These are phyloP conservation scores for Cnidoscolus chayamansa DNA, from an alignment of 441 rosid genomes.

Conservation along the genomic window DNA sequence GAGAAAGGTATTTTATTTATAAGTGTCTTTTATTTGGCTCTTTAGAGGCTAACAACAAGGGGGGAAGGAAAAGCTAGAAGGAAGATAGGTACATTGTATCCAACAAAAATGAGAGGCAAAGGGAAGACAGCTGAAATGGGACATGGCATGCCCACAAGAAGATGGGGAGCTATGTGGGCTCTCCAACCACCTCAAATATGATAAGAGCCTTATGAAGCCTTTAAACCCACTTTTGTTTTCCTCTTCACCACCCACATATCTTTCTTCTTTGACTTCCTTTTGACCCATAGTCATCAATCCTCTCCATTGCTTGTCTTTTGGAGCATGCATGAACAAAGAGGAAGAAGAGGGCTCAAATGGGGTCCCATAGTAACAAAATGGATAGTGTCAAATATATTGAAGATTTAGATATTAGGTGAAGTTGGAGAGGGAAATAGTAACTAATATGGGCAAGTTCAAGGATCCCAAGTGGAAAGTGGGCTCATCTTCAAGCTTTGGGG, in stretches of 20 bases:
- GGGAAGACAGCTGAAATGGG: constrained; percentile 57
- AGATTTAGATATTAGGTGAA: constrained; percentile 36
- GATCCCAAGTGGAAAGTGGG: constrained; percentile 43
- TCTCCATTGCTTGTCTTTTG: constrained; percentile 31
- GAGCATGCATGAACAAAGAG: constrained; percentile 46
- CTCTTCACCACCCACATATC: constrained; percentile 16
- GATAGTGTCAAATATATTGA: constrained; percentile 29
- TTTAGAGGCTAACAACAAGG: not conserved
- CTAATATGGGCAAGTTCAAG: constrained; percentile 70
- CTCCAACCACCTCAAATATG: constrained; percentile 29
- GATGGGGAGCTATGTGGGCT: constrained; percentile 48
- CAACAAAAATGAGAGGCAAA: constrained; percentile 29
- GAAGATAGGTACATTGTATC: constrained; percentile 59
- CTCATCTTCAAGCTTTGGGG: constrained; percentile 24
- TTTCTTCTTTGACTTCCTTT: constrained; percentile 39
- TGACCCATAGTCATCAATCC: constrained; percentile 25
- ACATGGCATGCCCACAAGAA: constrained; percentile 42
- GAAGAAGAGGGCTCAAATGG: constrained; percentile 7
- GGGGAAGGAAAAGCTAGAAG: not conserved
- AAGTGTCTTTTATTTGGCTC: constrained; percentile 16
- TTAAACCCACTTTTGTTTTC: constrained; percentile 28
- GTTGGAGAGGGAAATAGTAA: constrained; percentile 25
- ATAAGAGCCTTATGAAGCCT: constrained; percentile 24
- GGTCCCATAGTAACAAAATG: constrained; percentile 29
- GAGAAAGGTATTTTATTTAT: constrained; percentile 4